phyloP scores from a whole-genome alignment of 2,329 filamentous ascomycete genomes.

The Trichoderma sp. region DNA sequence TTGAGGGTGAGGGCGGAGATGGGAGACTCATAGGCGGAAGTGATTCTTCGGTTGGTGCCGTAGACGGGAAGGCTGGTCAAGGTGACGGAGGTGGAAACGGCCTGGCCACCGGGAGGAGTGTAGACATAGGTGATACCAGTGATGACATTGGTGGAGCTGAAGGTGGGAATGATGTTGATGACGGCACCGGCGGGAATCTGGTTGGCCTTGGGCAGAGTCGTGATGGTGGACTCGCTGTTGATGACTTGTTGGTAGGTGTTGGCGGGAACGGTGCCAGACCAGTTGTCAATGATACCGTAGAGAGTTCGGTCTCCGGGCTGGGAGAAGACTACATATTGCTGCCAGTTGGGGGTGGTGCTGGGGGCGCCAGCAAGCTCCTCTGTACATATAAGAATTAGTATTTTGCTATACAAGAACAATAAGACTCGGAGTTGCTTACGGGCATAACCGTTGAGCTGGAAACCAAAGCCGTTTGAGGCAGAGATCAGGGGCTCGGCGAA shows the following conservation, averaged over 20 bases:
- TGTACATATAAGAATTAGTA: background rate
- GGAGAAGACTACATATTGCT: constrained; percentile 1
- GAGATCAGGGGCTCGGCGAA: constrained; percentile 1
- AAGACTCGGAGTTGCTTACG: background rate
- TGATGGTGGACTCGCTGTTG: background rate
- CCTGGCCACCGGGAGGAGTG: background rate
- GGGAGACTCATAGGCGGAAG: background rate
- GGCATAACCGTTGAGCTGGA: background rate
- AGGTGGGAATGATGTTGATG: background rate
- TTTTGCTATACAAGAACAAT: background rate
- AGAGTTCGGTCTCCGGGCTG: background rate
- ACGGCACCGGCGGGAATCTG: background rate
- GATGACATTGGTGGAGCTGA: background rate
- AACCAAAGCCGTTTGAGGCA: background rate
- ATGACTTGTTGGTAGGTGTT: background rate
- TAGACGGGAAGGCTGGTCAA: background rate
- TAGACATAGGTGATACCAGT: background rate
- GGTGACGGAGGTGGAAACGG: background rate
- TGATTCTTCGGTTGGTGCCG: background rate
- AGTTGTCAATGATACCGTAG: constrained; percentile 6
- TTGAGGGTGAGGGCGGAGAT: background rate
- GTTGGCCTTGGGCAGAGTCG: background rate
- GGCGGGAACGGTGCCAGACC: background rate
- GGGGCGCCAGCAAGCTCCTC: background rate
- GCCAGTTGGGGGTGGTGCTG: constrained; percentile 4